phyloP scores from a whole-genome alignment of 192 early-diverging fungal species.

The Rhizophlyctis rosea region DNA sequence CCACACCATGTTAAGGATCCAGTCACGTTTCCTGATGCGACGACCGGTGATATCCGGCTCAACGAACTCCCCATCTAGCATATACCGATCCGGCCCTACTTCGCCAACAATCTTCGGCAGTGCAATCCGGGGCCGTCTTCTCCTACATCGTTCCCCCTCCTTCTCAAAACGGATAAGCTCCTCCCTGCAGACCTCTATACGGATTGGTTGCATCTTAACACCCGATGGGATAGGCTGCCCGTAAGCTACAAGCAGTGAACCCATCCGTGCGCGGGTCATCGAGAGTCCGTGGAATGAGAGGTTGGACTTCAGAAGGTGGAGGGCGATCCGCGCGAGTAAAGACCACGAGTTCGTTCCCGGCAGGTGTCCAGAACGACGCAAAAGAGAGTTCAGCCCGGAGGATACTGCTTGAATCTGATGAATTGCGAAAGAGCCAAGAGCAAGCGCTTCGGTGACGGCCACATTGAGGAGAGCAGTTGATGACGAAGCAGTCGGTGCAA shows the following conservation, averaged over 20 bases:
- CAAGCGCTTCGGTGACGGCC: too few species aligned
- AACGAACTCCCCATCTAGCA: constrained; percentile 42
- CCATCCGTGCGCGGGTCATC: constrained; percentile 17
- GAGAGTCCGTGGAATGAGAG: constrained; percentile 16
- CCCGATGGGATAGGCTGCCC: constrained; percentile 6
- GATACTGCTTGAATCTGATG: too few species aligned
- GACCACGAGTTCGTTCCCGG: too few species aligned
- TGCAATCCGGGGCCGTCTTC: constrained; percentile 3
- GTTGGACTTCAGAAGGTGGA: constrained; percentile 27
- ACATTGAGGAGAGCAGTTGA: too few species aligned
- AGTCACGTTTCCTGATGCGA: neutral
- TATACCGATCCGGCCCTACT: constrained; percentile 19
- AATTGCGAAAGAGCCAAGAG: too few species aligned
- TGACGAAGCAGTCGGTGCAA: too few species aligned
- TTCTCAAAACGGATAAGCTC: constrained; percentile 27
- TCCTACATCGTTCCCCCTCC: constrained; percentile 7
- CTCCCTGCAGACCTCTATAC: constrained; percentile 10
- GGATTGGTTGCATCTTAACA: constrained; percentile 3
- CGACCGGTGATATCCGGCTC: constrained; percentile 6
- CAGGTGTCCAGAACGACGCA: too few species aligned
- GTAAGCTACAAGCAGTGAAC: neutral
- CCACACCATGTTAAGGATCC: neutral
- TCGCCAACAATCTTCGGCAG: neutral
- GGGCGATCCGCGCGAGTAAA: constrained; percentile 24
- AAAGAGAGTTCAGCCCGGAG: too few species aligned